Conservation (phyloP, 2,329 filamentous ascomycete genomes). For the Cercospora berteroae region DNA sequence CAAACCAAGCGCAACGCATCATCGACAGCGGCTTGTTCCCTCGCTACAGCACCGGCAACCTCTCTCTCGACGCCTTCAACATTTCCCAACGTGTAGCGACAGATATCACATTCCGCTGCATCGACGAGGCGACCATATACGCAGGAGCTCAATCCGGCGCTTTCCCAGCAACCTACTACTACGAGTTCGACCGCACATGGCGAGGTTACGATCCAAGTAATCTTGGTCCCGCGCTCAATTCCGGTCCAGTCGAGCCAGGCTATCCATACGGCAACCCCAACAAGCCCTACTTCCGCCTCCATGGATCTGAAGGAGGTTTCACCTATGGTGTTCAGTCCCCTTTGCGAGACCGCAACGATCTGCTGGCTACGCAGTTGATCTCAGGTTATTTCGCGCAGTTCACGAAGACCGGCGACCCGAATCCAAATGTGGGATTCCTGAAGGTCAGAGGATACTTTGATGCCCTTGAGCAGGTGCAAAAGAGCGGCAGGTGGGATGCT, state of each 20-base stretch:
- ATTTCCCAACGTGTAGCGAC: slow-evolving; percentile 56
- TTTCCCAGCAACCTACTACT: slow-evolving; percentile 56
- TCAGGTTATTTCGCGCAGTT: slow-evolving; percentile 54
- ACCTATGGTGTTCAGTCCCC: slow-evolving; percentile 38
- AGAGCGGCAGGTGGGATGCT: slow-evolving; percentile 42
- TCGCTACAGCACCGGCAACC: slow-evolving; percentile 47
- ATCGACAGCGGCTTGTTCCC: slow-evolving; percentile 53
- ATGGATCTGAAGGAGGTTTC: slow-evolving; percentile 51
- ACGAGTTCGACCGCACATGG: slow-evolving; percentile 60
- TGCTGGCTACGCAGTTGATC: slow-evolving; percentile 47
- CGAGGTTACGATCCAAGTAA: slow-evolving; percentile 54
- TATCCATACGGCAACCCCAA: slow-evolving; percentile 50
- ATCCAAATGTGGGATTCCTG: slow-evolving; percentile 49
- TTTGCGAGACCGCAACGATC: slow-evolving; percentile 52
- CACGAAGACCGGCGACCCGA: slow-evolving; percentile 52
- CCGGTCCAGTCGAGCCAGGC: slow-evolving; percentile 39
- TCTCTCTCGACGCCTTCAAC: slow-evolving; percentile 58
- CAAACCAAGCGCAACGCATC: slow-evolving; percentile 41
- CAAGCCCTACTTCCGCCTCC: slow-evolving; percentile 56
- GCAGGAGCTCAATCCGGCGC: slow-evolving; percentile 48
- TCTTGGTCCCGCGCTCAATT: slow-evolving; percentile 43
- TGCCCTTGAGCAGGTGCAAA: slow-evolving; percentile 26
- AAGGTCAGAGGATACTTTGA: slow-evolving; percentile 48
- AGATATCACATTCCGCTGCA: slow-evolving; percentile 59
- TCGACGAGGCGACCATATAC: slow-evolving; percentile 59